Evolutionary conservation across 2,329 filamentous ascomycete genomes (phyloP).

Genomic region (Phoma sp.): DNA sequence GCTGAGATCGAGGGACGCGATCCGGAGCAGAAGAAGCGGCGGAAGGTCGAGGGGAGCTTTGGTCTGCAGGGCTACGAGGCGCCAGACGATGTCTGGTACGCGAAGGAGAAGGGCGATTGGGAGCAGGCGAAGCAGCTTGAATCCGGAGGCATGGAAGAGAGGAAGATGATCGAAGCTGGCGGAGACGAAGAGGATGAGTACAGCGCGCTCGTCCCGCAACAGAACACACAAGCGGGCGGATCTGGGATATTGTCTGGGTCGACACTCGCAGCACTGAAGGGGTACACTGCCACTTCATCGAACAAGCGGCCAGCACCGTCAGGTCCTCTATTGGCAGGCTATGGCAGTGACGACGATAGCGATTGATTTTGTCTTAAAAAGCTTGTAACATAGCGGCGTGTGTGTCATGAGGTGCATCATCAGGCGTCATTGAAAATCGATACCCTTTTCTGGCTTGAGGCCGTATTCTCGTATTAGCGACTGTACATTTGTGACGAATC

Average conservation of each 20-base stretch:
- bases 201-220: slow-evolving; percentile 20
- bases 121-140: slow-evolving; percentile 68
- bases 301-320: slow-evolving; percentile 61
- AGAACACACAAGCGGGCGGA: slow-evolving; percentile 36
- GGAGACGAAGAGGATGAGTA: slow-evolving; percentile 36
- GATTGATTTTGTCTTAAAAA: slow-evolving; percentile 46
- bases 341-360: slow-evolving; percentile 87
- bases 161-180: slow-evolving; percentile 54
- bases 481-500: background rate
- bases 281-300: slow-evolving; percentile 49
- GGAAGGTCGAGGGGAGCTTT: slow-evolving; percentile 85
- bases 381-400: background rate
- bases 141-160: slow-evolving; percentile 62
- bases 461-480: background rate
- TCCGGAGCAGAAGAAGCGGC: slow-evolving; percentile 82
- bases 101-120: slow-evolving; percentile 72
- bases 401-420: slow-evolving; percentile 8
- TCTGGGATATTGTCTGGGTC: slow-evolving; percentile 80
- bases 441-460: slow-evolving; percentile 14
- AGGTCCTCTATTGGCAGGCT: slow-evolving; percentile 74
- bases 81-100: slow-evolving; percentile 92
- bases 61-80: slow-evolving; percentile 91
- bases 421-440: slow-evolving; percentile 17
- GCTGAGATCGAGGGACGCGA: slow-evolving; percentile 93
- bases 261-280: slow-evolving; percentile 79